Base-by-base conservation (phyloP, 2,329 filamentous ascomycete genomes). In the Canariomyces notabilis region DNA sequence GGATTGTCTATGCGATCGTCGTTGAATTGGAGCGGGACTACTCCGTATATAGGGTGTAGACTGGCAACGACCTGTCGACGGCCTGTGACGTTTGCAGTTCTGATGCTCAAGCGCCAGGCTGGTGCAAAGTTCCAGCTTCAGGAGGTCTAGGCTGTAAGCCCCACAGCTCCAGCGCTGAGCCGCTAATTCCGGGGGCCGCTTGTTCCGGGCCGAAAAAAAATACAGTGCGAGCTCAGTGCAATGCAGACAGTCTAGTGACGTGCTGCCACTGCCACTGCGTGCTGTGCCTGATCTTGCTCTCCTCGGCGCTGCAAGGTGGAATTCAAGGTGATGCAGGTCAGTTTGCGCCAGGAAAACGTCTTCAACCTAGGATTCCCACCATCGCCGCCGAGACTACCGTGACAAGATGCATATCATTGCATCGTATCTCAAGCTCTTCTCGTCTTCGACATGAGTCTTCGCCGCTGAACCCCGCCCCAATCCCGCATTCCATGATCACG, bases 391-490 rank as follows among this genome's bases (percentile, higher is more conserved):
- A n/a, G n/a, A n/a, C n/a, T n/a, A 34, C 32, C 41, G 16, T 46
- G 33, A 35, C 51, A 55, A 53, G 49, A 55, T 55, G 53, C 45
- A 34, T 19, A 11, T 50, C 43, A 34, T 22, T 35, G 39, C 38
- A 29, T 22, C 39, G 11, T 18, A 37, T 47, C 29, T n/a, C n/a
- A n/a, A n/a, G n/a, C 32, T 15, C 42, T 39, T 23, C 29, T 34
- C 18, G 23, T 36, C 42, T 40, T 35, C 31, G 32, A 46, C 47
- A 44, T n/a, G 38, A 38, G 44, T 11, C 21, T 16, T 32, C 47
- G 39, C 35, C 49, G 46, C 36, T 52, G 39, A 50, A 47, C 44
- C 47, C 49, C 49, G 44, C 47, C 47, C 6, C 6, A 32, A 4
- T n/a, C 38, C 12, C 46, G 20, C 21, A 9, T 47, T 26, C 22